These are phyloP conservation scores for Coemansia sp. DNA, from an alignment of 192 early-diverging fungal genomes.

Conservation along the genomic window DNA sequence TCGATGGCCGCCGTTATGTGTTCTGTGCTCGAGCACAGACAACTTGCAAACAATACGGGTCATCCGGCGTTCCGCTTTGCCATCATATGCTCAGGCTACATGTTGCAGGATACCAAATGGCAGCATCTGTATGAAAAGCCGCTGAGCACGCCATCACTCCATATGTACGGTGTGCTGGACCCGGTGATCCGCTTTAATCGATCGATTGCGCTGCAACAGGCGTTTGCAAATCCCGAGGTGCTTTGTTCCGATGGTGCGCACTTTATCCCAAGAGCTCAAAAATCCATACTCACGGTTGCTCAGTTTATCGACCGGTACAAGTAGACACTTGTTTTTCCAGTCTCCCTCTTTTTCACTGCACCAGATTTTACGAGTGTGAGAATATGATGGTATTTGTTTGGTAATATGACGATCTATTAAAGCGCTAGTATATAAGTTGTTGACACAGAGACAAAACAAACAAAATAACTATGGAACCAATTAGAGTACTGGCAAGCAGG, in stretches of 20 bases:
- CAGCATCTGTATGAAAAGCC: conserved; percentile 26
- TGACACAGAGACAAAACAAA: no score
- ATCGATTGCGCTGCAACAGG: conserved; percentile 31
- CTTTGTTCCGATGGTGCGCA: conserved; percentile 43
- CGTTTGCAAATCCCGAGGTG: conserved; percentile 20
- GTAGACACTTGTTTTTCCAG: not conserved
- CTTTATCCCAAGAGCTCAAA: conserved; percentile 40
- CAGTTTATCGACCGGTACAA: conserved; percentile 34
- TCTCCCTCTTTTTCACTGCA: not conserved
- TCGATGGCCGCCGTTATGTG: conserved; percentile 42
- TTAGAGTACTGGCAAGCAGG: no score
- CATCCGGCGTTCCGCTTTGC: conserved; percentile 40
- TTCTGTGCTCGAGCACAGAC: conserved; percentile 27
- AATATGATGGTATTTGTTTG: not conserved
- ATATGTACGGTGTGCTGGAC: conserved; percentile 48
- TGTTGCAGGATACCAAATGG: conserved; percentile 36
- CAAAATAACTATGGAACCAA: no score
- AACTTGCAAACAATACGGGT: not conserved
- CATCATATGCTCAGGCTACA: conserved; percentile 46
- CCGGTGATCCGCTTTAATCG: conserved; percentile 32
- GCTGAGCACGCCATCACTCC: conserved; percentile 42
- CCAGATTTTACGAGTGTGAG: no score
- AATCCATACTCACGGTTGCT: conserved; percentile 18
- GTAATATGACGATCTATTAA: not conserved
- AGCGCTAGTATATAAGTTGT: not conserved